A percentile compares a stretch with the other conserved stretches of the same genome.
phyloP scores from a whole-genome alignment of 768 basidiomycete genomes.

The Lactifluus subvellereus region DNA sequence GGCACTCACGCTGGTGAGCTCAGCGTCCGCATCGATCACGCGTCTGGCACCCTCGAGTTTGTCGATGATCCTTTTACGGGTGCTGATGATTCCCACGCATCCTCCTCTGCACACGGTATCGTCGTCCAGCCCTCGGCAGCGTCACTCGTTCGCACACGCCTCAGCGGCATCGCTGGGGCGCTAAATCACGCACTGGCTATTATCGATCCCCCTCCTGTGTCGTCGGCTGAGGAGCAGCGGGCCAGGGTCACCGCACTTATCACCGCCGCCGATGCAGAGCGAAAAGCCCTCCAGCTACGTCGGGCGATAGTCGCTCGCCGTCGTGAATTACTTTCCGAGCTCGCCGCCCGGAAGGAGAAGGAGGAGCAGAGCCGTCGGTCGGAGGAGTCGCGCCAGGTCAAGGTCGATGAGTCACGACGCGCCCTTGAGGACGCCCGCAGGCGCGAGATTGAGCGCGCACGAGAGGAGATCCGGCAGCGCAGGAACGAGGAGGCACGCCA shows the following conservation, averaged over 20 bases:
- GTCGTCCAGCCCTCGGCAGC: slow-evolving; percentile 65
- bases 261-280: slow-evolving; percentile 63
- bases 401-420: slow-evolving; percentile 60
- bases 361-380: slow-evolving; percentile 79
- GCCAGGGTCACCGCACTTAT: slow-evolving; percentile 55
- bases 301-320: slow-evolving; percentile 82
- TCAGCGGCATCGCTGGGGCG: slow-evolving; percentile 67
- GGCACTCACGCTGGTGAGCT: slow-evolving; percentile 86
- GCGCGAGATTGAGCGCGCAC: slow-evolving; percentile 58
- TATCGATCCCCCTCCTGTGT: slow-evolving; percentile 43
- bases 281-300: slow-evolving; percentile 68
- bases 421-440: slow-evolving; percentile 58
- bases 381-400: slow-evolving; percentile 57
- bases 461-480: slow-evolving; percentile 73
- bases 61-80: slow-evolving; percentile 66
- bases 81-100: slow-evolving; percentile 34
- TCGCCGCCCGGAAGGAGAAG: slow-evolving; percentile 79
- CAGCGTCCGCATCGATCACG: slow-evolving; percentile 82
- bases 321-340: slow-evolving; percentile 77
- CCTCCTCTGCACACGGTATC: slow-evolving; percentile 33
- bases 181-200: slow-evolving; percentile 64
- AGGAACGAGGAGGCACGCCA: slow-evolving; percentile 80
- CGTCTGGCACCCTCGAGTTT: slow-evolving; percentile 77
- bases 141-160: slow-evolving; percentile 69
- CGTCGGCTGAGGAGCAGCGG: slow-evolving; percentile 51